Percentiles rank a stretch among this genome's conserved stretches.
Conservation (phyloP, 257 asterid species). For the Cynanchum wilfordii region DNA sequence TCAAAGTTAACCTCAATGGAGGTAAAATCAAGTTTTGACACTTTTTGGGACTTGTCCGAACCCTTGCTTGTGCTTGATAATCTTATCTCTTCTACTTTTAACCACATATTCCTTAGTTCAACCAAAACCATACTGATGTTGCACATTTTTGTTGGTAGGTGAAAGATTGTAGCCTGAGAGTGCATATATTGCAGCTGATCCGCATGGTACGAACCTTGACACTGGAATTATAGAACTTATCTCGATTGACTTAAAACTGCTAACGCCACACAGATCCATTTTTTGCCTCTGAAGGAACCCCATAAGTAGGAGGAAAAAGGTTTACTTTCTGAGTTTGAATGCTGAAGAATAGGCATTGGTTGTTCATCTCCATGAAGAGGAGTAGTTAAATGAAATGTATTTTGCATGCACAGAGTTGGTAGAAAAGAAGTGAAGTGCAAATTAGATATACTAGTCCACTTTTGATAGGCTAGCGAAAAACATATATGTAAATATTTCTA, state of each 20-base stretch:
- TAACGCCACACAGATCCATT: constrained; percentile 31
- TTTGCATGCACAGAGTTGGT: constrained; percentile 21
- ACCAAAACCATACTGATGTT: not conserved
- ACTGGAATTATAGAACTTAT: constrained; percentile 31
- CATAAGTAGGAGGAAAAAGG: constrained; percentile 7
- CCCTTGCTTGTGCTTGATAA: not conserved
- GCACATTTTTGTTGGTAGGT: constrained; percentile 36
- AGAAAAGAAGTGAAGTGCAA: constrained; percentile 19
- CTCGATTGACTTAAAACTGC: constrained; percentile 27
- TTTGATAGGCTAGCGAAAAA: constrained; percentile 13
- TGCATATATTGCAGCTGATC: constrained; percentile 50
- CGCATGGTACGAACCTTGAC: constrained; percentile 23
- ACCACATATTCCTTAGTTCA: not conserved
- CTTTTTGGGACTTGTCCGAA: not conserved
- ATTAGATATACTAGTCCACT: constrained; percentile 17
- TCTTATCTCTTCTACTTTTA: not conserved
- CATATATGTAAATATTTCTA: constrained; percentile 19
- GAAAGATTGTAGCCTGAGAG: constrained; percentile 53
- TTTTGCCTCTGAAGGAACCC: constrained; percentile 9
- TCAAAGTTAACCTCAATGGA: constrained; percentile 51
- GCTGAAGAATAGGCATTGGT: constrained; percentile 12
- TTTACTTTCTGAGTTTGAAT: constrained; percentile 14
- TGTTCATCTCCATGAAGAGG: constrained; percentile 19
- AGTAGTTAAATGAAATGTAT: constrained; percentile 17
- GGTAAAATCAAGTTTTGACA: constrained; percentile 29